A percentile compares a stretch with the other conserved stretches of the same genome.
Evolutionary conservation across 305 asterid species (phyloP).

Genomic region (Solanum hybrid): DNA sequence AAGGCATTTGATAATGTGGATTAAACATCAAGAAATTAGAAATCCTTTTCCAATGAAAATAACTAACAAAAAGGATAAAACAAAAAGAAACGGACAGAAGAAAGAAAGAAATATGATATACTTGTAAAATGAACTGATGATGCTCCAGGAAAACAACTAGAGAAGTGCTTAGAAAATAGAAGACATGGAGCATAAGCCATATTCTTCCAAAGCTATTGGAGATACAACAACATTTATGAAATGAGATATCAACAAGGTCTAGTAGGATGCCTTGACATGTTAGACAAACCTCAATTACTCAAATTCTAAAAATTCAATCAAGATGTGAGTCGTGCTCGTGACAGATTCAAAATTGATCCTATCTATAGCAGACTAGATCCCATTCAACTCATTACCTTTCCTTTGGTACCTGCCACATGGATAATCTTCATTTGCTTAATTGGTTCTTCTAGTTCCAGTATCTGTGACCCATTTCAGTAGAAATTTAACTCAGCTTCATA

Average conservation of each 20-base stretch:
- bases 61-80: not conserved
- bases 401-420: conserved; percentile 98
- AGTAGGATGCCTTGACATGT: not conserved
- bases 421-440: conserved; percentile 79
- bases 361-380: not conserved
- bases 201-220: not conserved
- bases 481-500: not conserved
- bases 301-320: not conserved
- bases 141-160: not conserved
- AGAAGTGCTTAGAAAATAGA: not conserved
- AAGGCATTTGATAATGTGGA: not conserved
- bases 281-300: not conserved
- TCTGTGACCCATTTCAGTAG: conserved; percentile 25
- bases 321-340: not conserved
- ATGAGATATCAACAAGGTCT: not conserved
- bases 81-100: not conserved
- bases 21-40: not conserved
- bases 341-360: not conserved
- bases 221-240: not conserved
- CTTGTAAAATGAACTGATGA: not conserved
- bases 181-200: not conserved
- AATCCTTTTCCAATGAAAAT: not conserved
- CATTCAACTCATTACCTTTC: conserved; percentile 45
- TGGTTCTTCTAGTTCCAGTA: conserved; percentile 78
- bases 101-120: not conserved